phyloP scores from a whole-genome alignment of 1,284 basidiomycete species.

The Leccinum pachyderme region DNA sequence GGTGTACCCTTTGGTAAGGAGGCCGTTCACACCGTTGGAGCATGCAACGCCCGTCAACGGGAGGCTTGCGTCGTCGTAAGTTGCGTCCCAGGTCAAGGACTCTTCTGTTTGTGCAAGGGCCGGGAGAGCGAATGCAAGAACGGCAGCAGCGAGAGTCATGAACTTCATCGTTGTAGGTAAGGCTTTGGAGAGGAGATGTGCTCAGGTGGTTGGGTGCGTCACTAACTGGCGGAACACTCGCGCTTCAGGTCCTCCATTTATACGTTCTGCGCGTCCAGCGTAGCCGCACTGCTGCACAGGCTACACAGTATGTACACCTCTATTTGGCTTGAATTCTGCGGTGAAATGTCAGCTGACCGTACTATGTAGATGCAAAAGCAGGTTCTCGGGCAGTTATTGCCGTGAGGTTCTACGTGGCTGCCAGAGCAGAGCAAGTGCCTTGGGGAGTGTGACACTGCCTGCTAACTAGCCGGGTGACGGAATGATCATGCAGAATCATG shows the following conservation, averaged over 20 bases:
- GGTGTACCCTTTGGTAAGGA: conserved; percentile 42
- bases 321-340: not conserved
- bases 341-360: not conserved
- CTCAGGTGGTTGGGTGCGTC: not conserved
- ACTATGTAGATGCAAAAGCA: not conserved
- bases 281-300: not conserved
- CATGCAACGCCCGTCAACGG: conserved; percentile 44
- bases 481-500: not conserved
- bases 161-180: conserved; percentile 21
- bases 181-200: not conserved
- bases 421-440: not conserved
- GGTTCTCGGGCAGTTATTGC: not conserved
- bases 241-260: conserved; percentile 9
- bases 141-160: conserved; percentile 7
- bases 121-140: conserved; percentile 18
- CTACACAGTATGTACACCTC: not conserved
- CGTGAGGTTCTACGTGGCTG: not conserved
- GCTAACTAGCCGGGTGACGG: not conserved
- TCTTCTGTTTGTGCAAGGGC: conserved; percentile 10
- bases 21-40: conserved; percentile 43
- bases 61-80: conserved; percentile 39
- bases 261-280: not conserved
- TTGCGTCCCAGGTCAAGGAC: conserved; percentile 30
- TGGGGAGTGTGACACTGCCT: not conserved
- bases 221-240: not conserved